These are phyloP conservation scores for Aspergillus pseudoterreus DNA, from an alignment of 2,329 filamentous ascomycete species.

Conservation along the genomic window DNA sequence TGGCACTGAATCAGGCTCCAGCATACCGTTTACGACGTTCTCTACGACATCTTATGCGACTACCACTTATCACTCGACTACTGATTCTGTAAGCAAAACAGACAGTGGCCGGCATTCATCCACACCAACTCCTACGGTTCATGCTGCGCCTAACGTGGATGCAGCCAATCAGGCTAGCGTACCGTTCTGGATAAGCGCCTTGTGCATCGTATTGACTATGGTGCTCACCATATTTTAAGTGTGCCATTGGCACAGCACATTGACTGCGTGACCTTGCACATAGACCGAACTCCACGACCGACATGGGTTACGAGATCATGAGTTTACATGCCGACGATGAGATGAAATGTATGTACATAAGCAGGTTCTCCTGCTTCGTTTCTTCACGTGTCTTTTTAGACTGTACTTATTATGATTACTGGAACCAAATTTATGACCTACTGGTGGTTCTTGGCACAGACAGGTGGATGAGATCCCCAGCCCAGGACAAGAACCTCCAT, in stretches of 20 bases:
- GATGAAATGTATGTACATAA: conserved; percentile 8
- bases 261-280: neutral
- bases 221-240: conserved; percentile 19
- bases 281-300: neutral
- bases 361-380: neutral
- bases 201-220: conserved; percentile 22
- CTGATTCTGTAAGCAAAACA: neutral
- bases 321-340: conserved; percentile 8
- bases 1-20: conserved; percentile 38
- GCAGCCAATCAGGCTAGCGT: conserved; percentile 13
- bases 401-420: conserved; percentile 1
- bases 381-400: neutral
- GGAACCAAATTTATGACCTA: neutral
- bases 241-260: neutral
- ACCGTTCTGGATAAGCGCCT: conserved; percentile 12
- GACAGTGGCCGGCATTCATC: neutral
- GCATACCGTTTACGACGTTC: conserved; percentile 6
- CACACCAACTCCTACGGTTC: conserved; percentile 4
- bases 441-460: neutral
- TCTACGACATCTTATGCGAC: neutral
- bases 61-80: neutral
- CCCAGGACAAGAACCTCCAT: too few species aligned
- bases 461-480: too few species aligned
- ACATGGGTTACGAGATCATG: conserved; percentile 12
- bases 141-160: conserved; percentile 17